phyloP scores from a whole-genome alignment of 2,329 filamentous ascomycete genomes.

The Penicillium sp. region DNA sequence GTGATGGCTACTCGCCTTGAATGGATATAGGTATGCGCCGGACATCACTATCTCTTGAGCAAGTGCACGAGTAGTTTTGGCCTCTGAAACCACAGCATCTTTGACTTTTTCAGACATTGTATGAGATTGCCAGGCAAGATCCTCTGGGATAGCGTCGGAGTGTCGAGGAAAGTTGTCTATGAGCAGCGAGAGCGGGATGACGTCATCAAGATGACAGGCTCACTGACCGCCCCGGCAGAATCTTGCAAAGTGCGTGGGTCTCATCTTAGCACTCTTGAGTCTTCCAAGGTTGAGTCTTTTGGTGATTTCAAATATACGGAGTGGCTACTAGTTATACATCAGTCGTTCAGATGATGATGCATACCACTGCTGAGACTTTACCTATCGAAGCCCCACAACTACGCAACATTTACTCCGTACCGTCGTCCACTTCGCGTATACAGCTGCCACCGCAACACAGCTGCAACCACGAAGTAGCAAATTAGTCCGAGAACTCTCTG shows the following conservation, averaged over 20 bases:
- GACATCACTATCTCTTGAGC: slow-evolving; percentile 71
- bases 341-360: too few relatives aligned
- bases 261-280: too few relatives aligned
- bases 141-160: not conserved
- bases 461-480: too few relatives aligned
- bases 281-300: too few relatives aligned
- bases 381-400: too few relatives aligned
- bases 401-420: too few relatives aligned
- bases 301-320: too few relatives aligned
- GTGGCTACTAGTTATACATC: too few relatives aligned
- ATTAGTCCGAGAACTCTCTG: too few relatives aligned
- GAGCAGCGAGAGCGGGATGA: not conserved
- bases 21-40: slow-evolving; percentile 80
- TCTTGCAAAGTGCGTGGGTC: not conserved
- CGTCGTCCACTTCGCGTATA: too few relatives aligned
- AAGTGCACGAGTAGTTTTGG: slow-evolving; percentile 63
- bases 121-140: not conserved
- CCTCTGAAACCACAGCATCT: slow-evolving; percentile 67
- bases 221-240: not conserved
- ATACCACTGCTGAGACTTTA: too few relatives aligned
- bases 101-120: slow-evolving; percentile 55
- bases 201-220: not conserved
- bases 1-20: slow-evolving; percentile 56
- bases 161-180: not conserved
- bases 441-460: too few relatives aligned